A percentile compares a stretch with the other conserved stretches of the same genome.
phyloP scores from a whole-genome alignment of 2,329 filamentous ascomycete species.

The Colletotrichum melonis region DNA sequence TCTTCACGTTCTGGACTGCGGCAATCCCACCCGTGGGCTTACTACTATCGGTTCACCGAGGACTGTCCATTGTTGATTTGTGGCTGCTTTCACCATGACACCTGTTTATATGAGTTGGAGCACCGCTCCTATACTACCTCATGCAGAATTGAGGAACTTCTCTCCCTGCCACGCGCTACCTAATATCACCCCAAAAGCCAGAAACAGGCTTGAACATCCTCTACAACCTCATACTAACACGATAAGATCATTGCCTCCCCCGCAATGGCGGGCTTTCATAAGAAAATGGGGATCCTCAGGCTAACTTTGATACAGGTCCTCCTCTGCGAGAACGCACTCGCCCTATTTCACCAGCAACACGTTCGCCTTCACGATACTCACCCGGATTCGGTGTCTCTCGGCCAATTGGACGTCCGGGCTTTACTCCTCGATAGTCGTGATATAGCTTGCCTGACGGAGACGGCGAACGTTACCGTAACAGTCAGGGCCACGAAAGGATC shows the following conservation, averaged over 20 bases:
- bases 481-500: conserved; percentile 19
- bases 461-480: conserved; percentile 27
- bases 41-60: neutral
- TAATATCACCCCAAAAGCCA: neutral
- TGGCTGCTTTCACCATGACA: neutral
- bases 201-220: neutral
- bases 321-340: conserved; percentile 19
- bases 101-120: conserved; percentile 14
- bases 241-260: conserved; percentile 15
- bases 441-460: conserved; percentile 27
- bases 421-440: conserved; percentile 26
- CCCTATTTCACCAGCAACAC: conserved; percentile 32
- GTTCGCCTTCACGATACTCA: conserved; percentile 26
- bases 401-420: conserved; percentile 11
- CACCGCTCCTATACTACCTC: neutral
- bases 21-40: neutral
- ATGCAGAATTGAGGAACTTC: neutral
- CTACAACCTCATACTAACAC: neutral
- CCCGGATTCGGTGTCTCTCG: conserved; percentile 33
- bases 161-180: neutral
- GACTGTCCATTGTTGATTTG: conserved; percentile 6
- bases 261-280: conserved; percentile 26
- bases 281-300: conserved; percentile 20
- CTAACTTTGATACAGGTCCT: conserved; percentile 36
- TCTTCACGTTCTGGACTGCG: conserved; percentile 7